Evolutionary conservation across 2,329 filamentous ascomycete genomes (phyloP).

Genomic region (Hypoxylon sp.): DNA sequence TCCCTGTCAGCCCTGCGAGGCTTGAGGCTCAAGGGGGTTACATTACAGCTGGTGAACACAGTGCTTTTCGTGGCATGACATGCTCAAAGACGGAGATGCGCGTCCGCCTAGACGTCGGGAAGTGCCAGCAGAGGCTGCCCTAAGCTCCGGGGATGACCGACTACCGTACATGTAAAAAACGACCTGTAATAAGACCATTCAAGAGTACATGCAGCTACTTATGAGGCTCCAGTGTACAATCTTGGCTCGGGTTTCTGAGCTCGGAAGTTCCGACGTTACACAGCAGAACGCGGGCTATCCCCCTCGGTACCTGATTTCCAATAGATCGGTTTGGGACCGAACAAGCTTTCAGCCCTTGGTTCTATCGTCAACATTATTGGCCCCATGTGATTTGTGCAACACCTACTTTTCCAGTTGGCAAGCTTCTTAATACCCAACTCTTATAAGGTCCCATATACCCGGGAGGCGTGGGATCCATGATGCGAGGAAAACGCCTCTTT

Average conservation of each 20-base stretch:
- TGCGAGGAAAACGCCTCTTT: slow-evolving; percentile 8
- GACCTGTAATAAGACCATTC: slow-evolving; percentile 22
- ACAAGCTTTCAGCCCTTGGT: slow-evolving; percentile 33
- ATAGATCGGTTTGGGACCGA: slow-evolving; percentile 35
- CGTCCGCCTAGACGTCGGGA: slow-evolving; percentile 22
- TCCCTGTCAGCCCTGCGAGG: slow-evolving; percentile 45
- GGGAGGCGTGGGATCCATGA: not conserved
- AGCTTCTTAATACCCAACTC: slow-evolving; percentile 10
- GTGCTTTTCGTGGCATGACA: slow-evolving; percentile 24
- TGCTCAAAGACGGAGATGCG: slow-evolving; percentile 38
- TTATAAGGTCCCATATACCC: slow-evolving; percentile 11
- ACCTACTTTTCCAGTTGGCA: slow-evolving; percentile 10
- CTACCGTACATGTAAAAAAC: slow-evolving; percentile 16
- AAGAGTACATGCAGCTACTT: slow-evolving; percentile 40
- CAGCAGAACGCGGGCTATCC: slow-evolving; percentile 41
- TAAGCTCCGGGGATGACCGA: slow-evolving; percentile 38
- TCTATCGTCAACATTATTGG: slow-evolving; percentile 29
- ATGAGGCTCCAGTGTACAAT: slow-evolving; percentile 43
- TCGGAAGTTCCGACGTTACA: slow-evolving; percentile 46
- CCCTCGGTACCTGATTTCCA: slow-evolving; percentile 44
- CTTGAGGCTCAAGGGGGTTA: slow-evolving; percentile 47
- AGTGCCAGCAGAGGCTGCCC: slow-evolving; percentile 19
- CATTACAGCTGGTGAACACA: slow-evolving; percentile 41
- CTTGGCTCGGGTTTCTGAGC: slow-evolving; percentile 42
- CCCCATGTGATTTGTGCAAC: slow-evolving; percentile 26